A percentile compares a stretch with the other conserved stretches of the same genome.
These are phyloP conservation scores for Gossypium arboreum DNA, from an alignment of 345 rosid genomes.

Conservation along the genomic window DNA sequence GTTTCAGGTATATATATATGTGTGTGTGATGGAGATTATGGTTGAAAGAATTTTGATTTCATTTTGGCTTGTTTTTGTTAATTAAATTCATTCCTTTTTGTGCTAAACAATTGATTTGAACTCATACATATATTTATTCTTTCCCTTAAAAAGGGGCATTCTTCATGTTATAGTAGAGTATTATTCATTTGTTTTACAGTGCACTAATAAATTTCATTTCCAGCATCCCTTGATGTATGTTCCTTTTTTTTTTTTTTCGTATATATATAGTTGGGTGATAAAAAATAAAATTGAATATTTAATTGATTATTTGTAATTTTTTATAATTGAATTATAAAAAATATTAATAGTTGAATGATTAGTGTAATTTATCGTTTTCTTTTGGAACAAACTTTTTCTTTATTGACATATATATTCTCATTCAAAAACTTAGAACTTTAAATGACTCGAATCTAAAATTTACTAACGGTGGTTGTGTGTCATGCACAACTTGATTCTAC, in stretches of 20 bases:
- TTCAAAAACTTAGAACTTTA: too few species aligned
- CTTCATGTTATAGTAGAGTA: background rate
- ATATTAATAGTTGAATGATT: too few species aligned
- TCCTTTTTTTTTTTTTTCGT: background rate
- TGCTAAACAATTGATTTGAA: background rate
- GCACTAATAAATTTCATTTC: slow-evolving; percentile 4
- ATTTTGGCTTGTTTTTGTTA: background rate
- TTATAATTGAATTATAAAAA: too few species aligned
- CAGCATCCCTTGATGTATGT: background rate
- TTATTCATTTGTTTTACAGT: background rate
- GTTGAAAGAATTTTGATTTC: background rate
- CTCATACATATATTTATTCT: background rate
- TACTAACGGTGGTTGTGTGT: too few species aligned
- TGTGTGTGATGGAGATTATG: background rate
- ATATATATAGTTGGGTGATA: too few species aligned
- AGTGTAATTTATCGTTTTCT: too few species aligned
- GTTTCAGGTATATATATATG: background rate
- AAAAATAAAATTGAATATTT: too few species aligned
- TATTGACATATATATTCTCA: too few species aligned
- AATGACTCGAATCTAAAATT: too few species aligned
- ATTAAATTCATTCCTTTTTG: background rate
- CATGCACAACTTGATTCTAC: too few species aligned
- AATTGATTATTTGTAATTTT: too few species aligned
- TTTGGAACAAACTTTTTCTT: too few species aligned
- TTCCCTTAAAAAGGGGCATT: background rate